Base-by-base conservation (phyloP, 768 basidiomycete genomes). In the Mycena metata region DNA sequence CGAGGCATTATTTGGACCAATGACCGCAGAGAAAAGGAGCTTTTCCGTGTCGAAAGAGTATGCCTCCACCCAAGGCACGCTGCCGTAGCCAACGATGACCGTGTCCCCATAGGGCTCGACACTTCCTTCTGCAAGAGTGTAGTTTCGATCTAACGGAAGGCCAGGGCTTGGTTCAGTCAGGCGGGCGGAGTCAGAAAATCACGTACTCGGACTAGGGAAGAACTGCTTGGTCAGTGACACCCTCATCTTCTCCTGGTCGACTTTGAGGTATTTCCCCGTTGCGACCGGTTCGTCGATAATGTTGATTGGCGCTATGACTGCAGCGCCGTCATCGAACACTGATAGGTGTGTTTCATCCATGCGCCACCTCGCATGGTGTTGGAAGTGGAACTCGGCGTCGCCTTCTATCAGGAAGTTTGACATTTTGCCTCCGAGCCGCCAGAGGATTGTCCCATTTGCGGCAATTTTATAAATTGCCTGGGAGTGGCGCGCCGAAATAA, bases 291-390 rank as follows among this genome's bases (percentile, higher is more conserved):
- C 69, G 47, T 60, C 54, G 46, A 66, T 46, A 16, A 68, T 10
- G 35, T 39, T n/a, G 13, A 45, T 12, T 16, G 39, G 23, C 13
- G 3, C 19, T 7, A 35, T 5, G 13, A 26, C 49, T 1, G 71
- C 69, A 1, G 71, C 73, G 43, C 55, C 68, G n/a, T 70, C 50
- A 41, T 69, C 68, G 21, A 62, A 70, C 1, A 70, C 10, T 42
- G 69, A 70, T 23, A 70, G 41, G 1, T 69, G 33, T 2, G 67
- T 65, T 6, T 66, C 69, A 21, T 39, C 55, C 12, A 52, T 26
- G 8, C 64, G 59, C 71, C 71, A 74, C n/a, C 73, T 55, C 10
- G 62, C 71, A 49, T 74, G 69, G 41, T 74, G 72, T 41, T 74
- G 73, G 61, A 61, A 74, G 47, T 67, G 61, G 51, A 69, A 71